A percentile compares a stretch with the other conserved stretches of the same genome.
phyloP scores from a whole-genome alignment of 192 early-diverging fungal species.

The Coemansia sp. region DNA sequence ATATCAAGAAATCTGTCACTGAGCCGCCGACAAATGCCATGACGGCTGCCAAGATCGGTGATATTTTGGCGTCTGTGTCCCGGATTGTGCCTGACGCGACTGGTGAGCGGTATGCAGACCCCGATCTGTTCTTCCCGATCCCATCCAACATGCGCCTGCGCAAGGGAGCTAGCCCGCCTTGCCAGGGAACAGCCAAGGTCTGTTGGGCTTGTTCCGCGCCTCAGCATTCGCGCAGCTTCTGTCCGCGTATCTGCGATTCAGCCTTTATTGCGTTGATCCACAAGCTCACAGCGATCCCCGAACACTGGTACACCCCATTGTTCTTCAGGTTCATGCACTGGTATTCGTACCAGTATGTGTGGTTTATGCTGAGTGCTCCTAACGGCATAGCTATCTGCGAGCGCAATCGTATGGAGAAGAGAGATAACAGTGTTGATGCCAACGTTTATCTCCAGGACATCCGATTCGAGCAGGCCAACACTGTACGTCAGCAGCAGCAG shows the following conservation, averaged over 20 bases:
- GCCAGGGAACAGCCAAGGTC: slow-evolving; percentile 7
- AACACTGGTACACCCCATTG: slow-evolving; percentile 17
- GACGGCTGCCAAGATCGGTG: too few species aligned
- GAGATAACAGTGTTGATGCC: not conserved
- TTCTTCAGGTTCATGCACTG: slow-evolving; percentile 29
- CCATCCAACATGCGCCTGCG: slow-evolving; percentile 27
- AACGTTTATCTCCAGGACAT: not conserved
- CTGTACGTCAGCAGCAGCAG: not conserved
- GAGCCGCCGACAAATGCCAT: too few species aligned
- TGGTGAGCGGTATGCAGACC: not conserved
- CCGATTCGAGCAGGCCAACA: not conserved
- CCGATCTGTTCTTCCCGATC: slow-evolving; percentile 22
- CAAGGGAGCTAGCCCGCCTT: slow-evolving; percentile 4
- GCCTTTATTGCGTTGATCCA: slow-evolving; percentile 6
- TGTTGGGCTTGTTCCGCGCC: not conserved
- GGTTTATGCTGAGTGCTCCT: slow-evolving; percentile 31
- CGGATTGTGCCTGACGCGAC: not conserved
- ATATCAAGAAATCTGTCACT: too few species aligned
- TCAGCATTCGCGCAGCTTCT: slow-evolving; percentile 11
- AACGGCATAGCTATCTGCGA: slow-evolving; percentile 1
- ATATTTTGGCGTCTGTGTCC: not conserved
- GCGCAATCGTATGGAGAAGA: not conserved
- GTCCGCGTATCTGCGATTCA: slow-evolving; percentile 19
- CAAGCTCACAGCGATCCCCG: not conserved
- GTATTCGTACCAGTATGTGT: slow-evolving; percentile 43